These are phyloP conservation scores for Thraustochytrium sp. DNA, from an alignment of 352 stramenopile species.

Conservation along the genomic window DNA sequence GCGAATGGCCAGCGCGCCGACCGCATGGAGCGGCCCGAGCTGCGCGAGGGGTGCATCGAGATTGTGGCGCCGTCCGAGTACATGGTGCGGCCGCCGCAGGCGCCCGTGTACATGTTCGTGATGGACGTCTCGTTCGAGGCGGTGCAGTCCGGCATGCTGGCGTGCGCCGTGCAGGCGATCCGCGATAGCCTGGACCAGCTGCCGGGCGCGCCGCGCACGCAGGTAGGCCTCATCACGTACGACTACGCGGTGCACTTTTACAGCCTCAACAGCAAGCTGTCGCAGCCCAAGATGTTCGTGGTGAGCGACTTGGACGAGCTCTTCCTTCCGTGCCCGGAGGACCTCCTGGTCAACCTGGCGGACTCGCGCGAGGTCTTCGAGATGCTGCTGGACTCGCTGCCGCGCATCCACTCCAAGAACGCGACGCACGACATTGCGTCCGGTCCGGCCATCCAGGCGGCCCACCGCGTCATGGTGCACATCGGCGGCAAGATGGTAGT, in stretches of 20 bases:
- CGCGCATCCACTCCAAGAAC: slow-evolving; percentile 78
- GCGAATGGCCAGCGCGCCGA: slow-evolving; percentile 87
- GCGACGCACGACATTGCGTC: slow-evolving; percentile 53
- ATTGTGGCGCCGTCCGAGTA: slow-evolving; percentile 74
- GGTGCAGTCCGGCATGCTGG: slow-evolving; percentile 66
- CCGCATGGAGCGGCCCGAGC: slow-evolving; percentile 75
- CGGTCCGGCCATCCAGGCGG: slow-evolving; percentile 83
- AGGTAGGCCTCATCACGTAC: slow-evolving; percentile 78
- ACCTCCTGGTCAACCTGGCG: slow-evolving; percentile 94
- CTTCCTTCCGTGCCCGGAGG: slow-evolving; percentile 75
- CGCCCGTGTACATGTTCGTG: slow-evolving; percentile 75
- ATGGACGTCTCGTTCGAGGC: slow-evolving; percentile 70
- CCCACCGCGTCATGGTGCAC: slow-evolving; percentile 93
- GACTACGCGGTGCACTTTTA: slow-evolving; percentile 81
- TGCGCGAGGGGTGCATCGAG: slow-evolving; percentile 68
- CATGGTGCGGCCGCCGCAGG: slow-evolving; percentile 72
- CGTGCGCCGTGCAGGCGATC: slow-evolving; percentile 62
- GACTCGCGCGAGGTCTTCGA: slow-evolving; percentile 89
- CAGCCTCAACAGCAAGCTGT: slow-evolving; percentile 63
- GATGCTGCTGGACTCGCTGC: slow-evolving; percentile 87
- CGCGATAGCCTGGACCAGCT: slow-evolving; percentile 66
- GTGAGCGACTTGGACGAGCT: slow-evolving; percentile 75
- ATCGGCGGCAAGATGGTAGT: slow-evolving; percentile 73
- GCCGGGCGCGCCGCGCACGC: slow-evolving; percentile 58
- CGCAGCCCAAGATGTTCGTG: slow-evolving; percentile 69